Base-by-base conservation (phyloP, 1,284 basidiomycete genomes). In the Rhodotorula sp. region DNA sequence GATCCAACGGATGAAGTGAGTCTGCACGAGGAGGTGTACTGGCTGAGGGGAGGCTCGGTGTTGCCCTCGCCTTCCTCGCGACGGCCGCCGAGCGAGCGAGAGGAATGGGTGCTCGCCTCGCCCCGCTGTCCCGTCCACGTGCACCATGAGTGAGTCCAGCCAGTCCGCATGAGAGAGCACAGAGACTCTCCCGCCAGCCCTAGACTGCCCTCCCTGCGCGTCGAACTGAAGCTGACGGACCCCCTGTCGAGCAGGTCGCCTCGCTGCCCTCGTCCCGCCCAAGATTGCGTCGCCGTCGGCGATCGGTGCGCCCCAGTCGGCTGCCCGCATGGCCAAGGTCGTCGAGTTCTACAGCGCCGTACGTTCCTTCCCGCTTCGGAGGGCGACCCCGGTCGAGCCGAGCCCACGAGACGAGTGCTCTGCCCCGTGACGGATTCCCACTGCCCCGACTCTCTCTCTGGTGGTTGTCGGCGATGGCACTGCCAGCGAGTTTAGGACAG, bases 291-390 rank as follows among this genome's bases (percentile, higher is more conserved):
- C 78, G 26, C 74, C 76, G 47, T 76, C 77, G 62, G 79, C 79
- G 20, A 71, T 79, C 47, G 76, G 73, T 12, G 76, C 74, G 4
- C 69, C 77, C 56, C 70, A 64, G n/a, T 72, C 78, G 20, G 78
- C 79, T 21, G 73, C 78, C 29, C 73, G 79, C 56, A 80, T 80
- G 79, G 69, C 73, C 59, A 65, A 70, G 62, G 78, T 80, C 63
- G 78, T 80, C 67, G 78, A 78, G 59, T 80, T 80, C 72, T 80
- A 80, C 76, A 79, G 78, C 51, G 78, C 78, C 62, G 79, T 79
- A 34, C 51, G 70, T 68, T 23, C 31, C 12, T 6, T 43, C 34
- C 31, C 14, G 12, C 56, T 15, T n/a, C n/a, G 20, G 54, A 34
- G 18, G 29, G 10, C 12, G 20, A 10, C 8, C 3, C 29, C 21